Evolutionary conservation across 495 filamentous ascomycete genomes (phyloP).

Genomic region (Gamarada debralockiae): DNA sequence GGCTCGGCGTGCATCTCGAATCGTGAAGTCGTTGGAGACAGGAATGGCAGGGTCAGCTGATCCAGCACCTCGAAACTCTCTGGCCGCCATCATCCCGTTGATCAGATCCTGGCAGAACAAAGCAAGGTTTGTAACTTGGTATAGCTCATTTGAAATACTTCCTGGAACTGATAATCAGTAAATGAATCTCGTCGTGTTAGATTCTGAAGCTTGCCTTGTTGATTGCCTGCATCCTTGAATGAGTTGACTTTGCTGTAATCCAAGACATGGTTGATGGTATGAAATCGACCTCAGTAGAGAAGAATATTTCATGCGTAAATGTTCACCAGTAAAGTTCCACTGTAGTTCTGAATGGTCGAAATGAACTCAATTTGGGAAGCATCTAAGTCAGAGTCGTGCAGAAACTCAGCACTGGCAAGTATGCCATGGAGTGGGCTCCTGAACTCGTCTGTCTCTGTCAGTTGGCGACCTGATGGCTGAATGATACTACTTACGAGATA

Average conservation of each 20-base stretch:
- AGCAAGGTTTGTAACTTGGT: conserved; percentile 37
- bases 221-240: conserved; percentile 13
- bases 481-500: conserved; percentile 26
- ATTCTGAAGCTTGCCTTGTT: conserved; percentile 12
- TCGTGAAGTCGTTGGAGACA: background rate
- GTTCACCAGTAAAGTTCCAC: conserved; percentile 54
- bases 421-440: conserved; percentile 37
- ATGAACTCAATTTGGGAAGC: conserved; percentile 15
- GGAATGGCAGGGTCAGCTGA: background rate
- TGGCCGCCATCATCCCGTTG: conserved; percentile 49
- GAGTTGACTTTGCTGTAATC: conserved; percentile 56
- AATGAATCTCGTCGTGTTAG: no score
- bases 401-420: conserved; percentile 31
- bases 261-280: conserved; percentile 73
- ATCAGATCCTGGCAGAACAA: conserved; percentile 48
- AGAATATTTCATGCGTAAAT: background rate
- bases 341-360: conserved; percentile 71
- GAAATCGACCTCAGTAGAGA: conserved; percentile 50
- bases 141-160: conserved; percentile 17
- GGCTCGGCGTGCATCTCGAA: background rate
- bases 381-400: conserved; percentile 22
- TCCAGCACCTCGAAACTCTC: conserved; percentile 22
- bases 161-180: no score
- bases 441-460: conserved; percentile 24
- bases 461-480: background rate